Evolutionary conservation across 805 yeast genomes (phyloP).

Genomic region (Wickerhamomyces silvicola): DNA sequence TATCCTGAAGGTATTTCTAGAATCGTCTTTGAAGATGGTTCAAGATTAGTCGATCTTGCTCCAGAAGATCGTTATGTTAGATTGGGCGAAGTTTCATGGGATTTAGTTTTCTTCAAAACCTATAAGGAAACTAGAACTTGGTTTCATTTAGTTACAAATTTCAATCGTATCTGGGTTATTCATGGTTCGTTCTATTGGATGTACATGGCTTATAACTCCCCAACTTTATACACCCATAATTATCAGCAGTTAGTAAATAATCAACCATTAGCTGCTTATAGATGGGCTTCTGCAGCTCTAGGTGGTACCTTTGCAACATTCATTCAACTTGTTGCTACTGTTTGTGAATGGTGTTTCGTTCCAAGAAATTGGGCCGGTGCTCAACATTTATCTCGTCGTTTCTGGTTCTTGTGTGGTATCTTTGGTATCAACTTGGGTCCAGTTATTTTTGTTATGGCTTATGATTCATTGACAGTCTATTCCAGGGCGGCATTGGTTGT

Average conservation of each 20-base stretch:
- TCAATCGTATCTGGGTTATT: slow-evolving; percentile 97
- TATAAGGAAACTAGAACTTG: slow-evolving; percentile 95
- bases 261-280: slow-evolving; percentile 81
- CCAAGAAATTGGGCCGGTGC: slow-evolving; percentile 99
- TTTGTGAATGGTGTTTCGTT: slow-evolving; percentile 91
- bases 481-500: slow-evolving; percentile 73
- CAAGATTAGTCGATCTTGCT: slow-evolving; percentile 86
- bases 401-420: slow-evolving; percentile 63
- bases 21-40: slow-evolving; percentile 85
- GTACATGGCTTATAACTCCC: slow-evolving; percentile 90
- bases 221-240: slow-evolving; percentile 81
- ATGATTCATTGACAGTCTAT: slow-evolving; percentile 59
- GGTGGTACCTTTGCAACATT: slow-evolving; percentile 85
- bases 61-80: slow-evolving; percentile 82
- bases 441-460: slow-evolving; percentile 75
- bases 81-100: slow-evolving; percentile 92
- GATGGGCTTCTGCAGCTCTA: slow-evolving; percentile 89
- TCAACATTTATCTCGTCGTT: slow-evolving; percentile 87
- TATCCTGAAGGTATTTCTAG: slow-evolving; percentile 98
- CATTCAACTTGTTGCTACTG: slow-evolving; percentile 80
- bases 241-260: slow-evolving; percentile 79
- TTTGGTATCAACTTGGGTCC: slow-evolving; percentile 77
- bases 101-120: slow-evolving; percentile 87
- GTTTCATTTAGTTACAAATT: slow-evolving; percentile 92
- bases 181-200: slow-evolving; percentile 91